phyloP scores from a whole-genome alignment of 2,329 filamentous ascomycete species.

The Colletotrichum plurivorum region DNA sequence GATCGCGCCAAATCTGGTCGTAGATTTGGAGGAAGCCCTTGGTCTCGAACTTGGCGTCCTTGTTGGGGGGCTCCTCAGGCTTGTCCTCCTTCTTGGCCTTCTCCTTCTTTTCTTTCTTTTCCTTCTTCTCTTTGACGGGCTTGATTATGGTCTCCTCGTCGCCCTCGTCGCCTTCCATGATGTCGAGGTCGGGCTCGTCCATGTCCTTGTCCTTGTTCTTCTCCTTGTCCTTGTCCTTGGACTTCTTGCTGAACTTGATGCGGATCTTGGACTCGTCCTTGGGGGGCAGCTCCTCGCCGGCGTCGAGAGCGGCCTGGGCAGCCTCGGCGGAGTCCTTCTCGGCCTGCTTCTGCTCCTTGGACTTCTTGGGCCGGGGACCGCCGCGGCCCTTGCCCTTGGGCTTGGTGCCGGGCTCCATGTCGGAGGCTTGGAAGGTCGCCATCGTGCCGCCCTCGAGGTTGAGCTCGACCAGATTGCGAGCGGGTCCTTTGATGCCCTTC shows the following conservation, averaged over 20 bases:
- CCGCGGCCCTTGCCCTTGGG: slow-evolving; percentile 67
- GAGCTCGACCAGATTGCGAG: slow-evolving; percentile 75
- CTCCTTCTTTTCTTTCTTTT: slow-evolving; percentile 61
- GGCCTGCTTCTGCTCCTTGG: slow-evolving; percentile 87
- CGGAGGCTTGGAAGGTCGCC: slow-evolving; percentile 84
- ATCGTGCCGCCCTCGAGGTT: slow-evolving; percentile 89
- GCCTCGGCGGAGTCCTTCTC: slow-evolving; percentile 87
- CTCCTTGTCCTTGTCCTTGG: slow-evolving; percentile 59
- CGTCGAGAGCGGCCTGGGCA: slow-evolving; percentile 86
- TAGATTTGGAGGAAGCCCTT: slow-evolving; percentile 98
- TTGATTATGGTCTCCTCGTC: slow-evolving; percentile 55
- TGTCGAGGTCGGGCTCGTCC: slow-evolving; percentile 55
- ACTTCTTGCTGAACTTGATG: slow-evolving; percentile 73
- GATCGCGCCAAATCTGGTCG: slow-evolving; percentile 96
- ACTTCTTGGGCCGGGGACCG: slow-evolving; percentile 86
- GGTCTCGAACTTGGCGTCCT: slow-evolving; percentile 80
- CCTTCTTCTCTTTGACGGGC: slow-evolving; percentile 58
- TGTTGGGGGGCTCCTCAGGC: slow-evolving; percentile 65
- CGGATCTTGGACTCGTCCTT: slow-evolving; percentile 73
- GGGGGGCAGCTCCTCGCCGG: slow-evolving; percentile 78
- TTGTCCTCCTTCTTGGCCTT: slow-evolving; percentile 61
- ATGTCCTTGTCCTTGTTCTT: slow-evolving; percentile 55
- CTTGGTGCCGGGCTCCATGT: slow-evolving; percentile 64
- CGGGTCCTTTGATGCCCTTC: slow-evolving; percentile 86
- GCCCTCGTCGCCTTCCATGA: slow-evolving; percentile 50